phyloP scores from a whole-genome alignment of 805 yeast genomes.

The Cephaloascus fragrans region DNA sequence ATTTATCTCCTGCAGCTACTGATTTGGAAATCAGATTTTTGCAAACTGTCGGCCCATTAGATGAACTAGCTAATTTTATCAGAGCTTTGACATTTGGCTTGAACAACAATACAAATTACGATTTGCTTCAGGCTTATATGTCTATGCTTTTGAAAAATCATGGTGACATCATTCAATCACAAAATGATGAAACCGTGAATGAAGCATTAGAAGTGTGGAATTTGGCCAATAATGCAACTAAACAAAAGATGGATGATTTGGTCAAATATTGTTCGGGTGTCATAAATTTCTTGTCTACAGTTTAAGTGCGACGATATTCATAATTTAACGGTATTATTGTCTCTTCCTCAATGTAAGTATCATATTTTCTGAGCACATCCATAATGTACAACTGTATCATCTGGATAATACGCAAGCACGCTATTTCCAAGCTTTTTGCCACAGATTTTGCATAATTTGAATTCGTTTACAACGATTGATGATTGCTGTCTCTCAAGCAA shows the following conservation, averaged over 20 bases:
- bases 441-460: slow-evolving; percentile 50
- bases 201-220: slow-evolving; percentile 43
- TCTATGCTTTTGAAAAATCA: slow-evolving; percentile 66
- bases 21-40: slow-evolving; percentile 86
- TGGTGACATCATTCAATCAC: slow-evolving; percentile 55
- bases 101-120: slow-evolving; percentile 49
- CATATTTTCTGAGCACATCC: slow-evolving; percentile 33
- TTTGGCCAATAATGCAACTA: slow-evolving; percentile 24
- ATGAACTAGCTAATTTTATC: slow-evolving; percentile 57
- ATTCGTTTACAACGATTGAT: slow-evolving; percentile 22
- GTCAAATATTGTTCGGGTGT: slow-evolving; percentile 80
- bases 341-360: too few relatives aligned
- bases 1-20: slow-evolving; percentile 63
- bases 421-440: slow-evolving; percentile 43
- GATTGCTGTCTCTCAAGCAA: slow-evolving; percentile 25
- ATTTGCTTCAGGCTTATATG: slow-evolving; percentile 74
- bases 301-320: too few relatives aligned
- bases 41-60: slow-evolving; percentile 52
- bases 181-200: slow-evolving; percentile 24
- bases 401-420: slow-evolving; percentile 39
- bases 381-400: slow-evolving; percentile 41
- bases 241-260: slow-evolving; percentile 50
- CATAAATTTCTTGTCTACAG: slow-evolving; percentile 44
- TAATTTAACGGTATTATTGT: too few relatives aligned
- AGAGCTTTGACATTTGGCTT: slow-evolving; percentile 59